phyloP scores from a whole-genome alignment of 306 rosid species.

The Cotoneaster glaucophyllus region DNA sequence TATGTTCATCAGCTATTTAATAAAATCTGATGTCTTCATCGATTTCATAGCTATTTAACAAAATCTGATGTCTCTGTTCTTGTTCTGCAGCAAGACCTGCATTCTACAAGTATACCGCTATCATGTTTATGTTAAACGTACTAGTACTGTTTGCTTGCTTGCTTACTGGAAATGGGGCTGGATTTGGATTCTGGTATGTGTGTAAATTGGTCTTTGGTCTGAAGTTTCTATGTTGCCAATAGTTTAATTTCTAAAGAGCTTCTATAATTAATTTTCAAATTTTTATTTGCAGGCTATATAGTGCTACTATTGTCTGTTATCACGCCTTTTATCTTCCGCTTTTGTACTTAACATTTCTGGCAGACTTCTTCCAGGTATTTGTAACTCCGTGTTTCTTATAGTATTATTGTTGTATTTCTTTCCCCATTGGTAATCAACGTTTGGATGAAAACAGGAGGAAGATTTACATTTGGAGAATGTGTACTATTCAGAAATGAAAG shows the following conservation, averaged over 20 bases:
- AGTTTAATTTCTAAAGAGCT: background rate
- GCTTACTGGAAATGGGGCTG: slow-evolving; percentile 65
- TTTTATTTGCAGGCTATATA: slow-evolving; percentile 59
- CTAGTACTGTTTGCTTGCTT: slow-evolving; percentile 62
- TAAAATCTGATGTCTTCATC: background rate
- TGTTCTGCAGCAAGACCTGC: slow-evolving; percentile 84
- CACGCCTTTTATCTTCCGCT: slow-evolving; percentile 90
- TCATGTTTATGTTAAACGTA: slow-evolving; percentile 64
- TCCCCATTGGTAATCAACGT: background rate
- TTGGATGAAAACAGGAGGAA: slow-evolving; percentile 55
- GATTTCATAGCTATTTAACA: slow-evolving; percentile 13
- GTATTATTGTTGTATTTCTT: background rate
- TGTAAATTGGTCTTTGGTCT: background rate
- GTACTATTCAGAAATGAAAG: slow-evolving; percentile 95
- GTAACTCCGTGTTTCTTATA: background rate
- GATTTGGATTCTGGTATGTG: slow-evolving; percentile 74
- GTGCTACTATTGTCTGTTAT: slow-evolving; percentile 59
- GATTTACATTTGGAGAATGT: slow-evolving; percentile 75
- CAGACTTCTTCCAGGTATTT: slow-evolving; percentile 79
- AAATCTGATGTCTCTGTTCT: background rate
- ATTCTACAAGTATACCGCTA: slow-evolving; percentile 66
- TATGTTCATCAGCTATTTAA: slow-evolving; percentile 25
- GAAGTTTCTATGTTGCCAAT: background rate
- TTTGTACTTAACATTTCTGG: slow-evolving; percentile 69
- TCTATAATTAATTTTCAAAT: slow-evolving; percentile 12